Conservation (phyloP, 345 rosid species). For the Eucalyptus tenuipes region DNA sequence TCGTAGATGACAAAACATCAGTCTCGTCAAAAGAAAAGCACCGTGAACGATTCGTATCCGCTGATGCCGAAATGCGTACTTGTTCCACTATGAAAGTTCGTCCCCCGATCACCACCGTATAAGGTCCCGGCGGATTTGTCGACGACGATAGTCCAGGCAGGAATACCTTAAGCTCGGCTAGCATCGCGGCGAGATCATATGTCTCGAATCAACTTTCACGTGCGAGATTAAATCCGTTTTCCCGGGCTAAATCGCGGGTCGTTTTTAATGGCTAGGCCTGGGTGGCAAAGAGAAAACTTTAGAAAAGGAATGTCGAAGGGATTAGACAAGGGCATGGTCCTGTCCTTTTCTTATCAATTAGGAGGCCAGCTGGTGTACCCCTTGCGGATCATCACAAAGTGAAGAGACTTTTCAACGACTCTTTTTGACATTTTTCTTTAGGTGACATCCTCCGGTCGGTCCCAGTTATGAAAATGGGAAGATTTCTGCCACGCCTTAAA, state of each 20-base stretch:
- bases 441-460: background rate
- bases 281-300: background rate
- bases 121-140: background rate
- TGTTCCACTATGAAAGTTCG: background rate
- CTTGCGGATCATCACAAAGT: background rate
- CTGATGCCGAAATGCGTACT: background rate
- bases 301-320: background rate
- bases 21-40: background rate
- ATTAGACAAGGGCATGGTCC: background rate
- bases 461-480: background rate
- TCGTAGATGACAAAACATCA: background rate
- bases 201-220: background rate
- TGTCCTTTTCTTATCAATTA: background rate
- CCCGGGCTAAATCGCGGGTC: background rate
- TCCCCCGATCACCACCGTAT: background rate
- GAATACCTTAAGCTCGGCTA: background rate
- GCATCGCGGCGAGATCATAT: background rate
- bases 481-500: background rate
- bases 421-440: background rate
- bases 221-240: background rate
- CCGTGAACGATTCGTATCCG: background rate
- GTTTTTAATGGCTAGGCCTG: background rate
- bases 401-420: background rate
- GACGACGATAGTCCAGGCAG: background rate
- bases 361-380: background rate